Evolutionary conservation across 345 rosid genomes (phyloP).

Genomic region (Garcia nutans): DNA sequence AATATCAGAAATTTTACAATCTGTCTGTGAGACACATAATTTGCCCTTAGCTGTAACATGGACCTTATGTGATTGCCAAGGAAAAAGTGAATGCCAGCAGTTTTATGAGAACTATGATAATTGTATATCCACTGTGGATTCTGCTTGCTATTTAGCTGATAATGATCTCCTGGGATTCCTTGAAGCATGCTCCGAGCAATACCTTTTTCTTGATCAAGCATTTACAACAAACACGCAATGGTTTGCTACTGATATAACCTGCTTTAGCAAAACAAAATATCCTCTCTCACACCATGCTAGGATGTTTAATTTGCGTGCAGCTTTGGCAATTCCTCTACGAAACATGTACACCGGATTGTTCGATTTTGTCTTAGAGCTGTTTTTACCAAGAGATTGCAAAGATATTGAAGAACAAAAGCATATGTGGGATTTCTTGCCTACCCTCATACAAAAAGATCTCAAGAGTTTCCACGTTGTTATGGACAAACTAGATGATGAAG

Average conservation of each 20-base stretch:
- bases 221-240: constrained; percentile 50
- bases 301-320: constrained; percentile 31
- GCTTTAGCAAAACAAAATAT: constrained; percentile 58
- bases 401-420: constrained; percentile 24
- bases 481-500: constrained; percentile 28
- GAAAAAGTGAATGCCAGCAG: constrained; percentile 52
- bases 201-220: constrained; percentile 63
- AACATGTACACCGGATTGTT: constrained; percentile 21
- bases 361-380: constrained; percentile 39
- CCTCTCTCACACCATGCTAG: constrained; percentile 71
- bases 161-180: constrained; percentile 42
- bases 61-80: constrained; percentile 54
- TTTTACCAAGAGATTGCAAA: constrained; percentile 36
- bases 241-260: constrained; percentile 54
- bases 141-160: constrained; percentile 58
- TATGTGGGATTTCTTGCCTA: constrained; percentile 16
- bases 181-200: constrained; percentile 80
- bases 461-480: constrained; percentile 24
- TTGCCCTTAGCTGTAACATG: constrained; percentile 80
- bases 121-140: constrained; percentile 58
- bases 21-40: constrained; percentile 51
- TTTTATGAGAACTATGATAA: constrained; percentile 47
- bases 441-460: constrained; percentile 22
- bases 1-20: constrained; percentile 45
- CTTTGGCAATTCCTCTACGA: constrained; percentile 35